A percentile compares a stretch with the other conserved stretches of the same genome.
Evolutionary conservation across 352 stramenopile species (phyloP).

Genomic region (Phytophthora aleatoria): DNA sequence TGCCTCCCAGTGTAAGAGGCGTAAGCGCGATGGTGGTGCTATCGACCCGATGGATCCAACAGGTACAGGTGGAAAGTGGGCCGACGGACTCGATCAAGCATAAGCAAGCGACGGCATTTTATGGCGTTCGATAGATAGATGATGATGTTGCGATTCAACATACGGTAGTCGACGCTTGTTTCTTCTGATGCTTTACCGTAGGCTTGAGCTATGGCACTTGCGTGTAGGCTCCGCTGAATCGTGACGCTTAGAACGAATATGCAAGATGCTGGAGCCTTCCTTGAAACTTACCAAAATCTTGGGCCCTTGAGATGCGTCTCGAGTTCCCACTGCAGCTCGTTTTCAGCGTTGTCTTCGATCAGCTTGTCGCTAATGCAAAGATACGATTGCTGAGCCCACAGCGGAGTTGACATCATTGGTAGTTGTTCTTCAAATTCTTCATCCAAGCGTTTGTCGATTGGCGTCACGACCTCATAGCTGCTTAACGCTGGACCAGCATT

Average conservation of each 20-base stretch:
- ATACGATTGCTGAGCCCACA: background rate
- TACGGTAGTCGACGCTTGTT: background rate
- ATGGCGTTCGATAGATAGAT: background rate
- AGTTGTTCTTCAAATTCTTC: constrained; percentile 13
- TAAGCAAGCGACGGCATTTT: background rate
- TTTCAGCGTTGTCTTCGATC: background rate
- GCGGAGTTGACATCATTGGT: background rate
- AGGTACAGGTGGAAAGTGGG: constrained; percentile 30
- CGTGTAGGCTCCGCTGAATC: background rate
- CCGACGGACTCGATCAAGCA: constrained; percentile 26
- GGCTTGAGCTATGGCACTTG: background rate
- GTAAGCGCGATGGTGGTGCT: constrained; percentile 14
- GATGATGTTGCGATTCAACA: background rate
- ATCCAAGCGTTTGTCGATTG: constrained; percentile 10
- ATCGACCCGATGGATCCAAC: constrained; percentile 34
- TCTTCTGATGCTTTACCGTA: background rate
- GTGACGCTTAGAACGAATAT: background rate
- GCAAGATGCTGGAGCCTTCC: background rate
- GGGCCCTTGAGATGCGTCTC: background rate
- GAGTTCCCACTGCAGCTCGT: background rate
- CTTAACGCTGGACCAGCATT: constrained; percentile 19
- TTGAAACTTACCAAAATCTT: background rate
- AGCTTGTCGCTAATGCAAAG: background rate
- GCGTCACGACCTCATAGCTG: constrained; percentile 19
- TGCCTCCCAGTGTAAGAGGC: constrained; percentile 15